Conservation (phyloP, 306 rosid species). For the Potentilla sterilis region DNA sequence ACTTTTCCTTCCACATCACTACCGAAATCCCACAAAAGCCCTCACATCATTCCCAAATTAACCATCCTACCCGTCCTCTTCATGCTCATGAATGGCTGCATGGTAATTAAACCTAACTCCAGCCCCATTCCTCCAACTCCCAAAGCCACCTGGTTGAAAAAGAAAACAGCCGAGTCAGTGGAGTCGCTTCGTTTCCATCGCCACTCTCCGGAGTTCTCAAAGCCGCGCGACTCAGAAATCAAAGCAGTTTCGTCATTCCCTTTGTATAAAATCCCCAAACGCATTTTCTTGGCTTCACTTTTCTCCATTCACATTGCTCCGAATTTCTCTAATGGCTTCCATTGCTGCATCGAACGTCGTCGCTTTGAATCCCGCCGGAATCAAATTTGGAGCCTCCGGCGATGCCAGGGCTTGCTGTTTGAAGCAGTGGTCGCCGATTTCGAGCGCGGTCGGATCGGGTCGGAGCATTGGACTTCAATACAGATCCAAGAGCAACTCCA, state of each 20-base stretch:
- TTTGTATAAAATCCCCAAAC: neutral
- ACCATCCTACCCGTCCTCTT: neutral
- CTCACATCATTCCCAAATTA: neutral
- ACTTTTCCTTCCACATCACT: neutral
- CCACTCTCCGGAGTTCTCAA: constrained; percentile 62
- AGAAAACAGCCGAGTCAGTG: neutral
- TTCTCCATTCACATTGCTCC: neutral
- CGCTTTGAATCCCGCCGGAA: constrained; percentile 40
- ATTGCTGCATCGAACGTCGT: constrained; percentile 57
- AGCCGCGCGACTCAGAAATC: constrained; percentile 18
- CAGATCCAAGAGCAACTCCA: constrained; percentile 44
- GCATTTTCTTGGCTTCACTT: constrained; percentile 33
- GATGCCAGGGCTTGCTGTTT: constrained; percentile 32
- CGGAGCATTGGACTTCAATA: constrained; percentile 34
- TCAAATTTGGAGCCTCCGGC: constrained; percentile 25
- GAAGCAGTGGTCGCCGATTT: constrained; percentile 53
- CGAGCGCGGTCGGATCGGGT: constrained; percentile 13
- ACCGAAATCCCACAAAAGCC: neutral
- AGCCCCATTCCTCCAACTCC: neutral
- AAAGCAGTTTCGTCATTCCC: neutral
- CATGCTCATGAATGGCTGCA: constrained; percentile 1
- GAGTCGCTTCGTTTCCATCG: constrained; percentile 47
- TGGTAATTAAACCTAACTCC: constrained; percentile 16
- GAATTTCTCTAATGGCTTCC: constrained; percentile 54
- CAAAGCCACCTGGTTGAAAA: neutral